A percentile compares a stretch with the other conserved stretches of the same genome.
phyloP scores from a whole-genome alignment of 1,139 yeast species.

The Geotrichum fermentans region DNA sequence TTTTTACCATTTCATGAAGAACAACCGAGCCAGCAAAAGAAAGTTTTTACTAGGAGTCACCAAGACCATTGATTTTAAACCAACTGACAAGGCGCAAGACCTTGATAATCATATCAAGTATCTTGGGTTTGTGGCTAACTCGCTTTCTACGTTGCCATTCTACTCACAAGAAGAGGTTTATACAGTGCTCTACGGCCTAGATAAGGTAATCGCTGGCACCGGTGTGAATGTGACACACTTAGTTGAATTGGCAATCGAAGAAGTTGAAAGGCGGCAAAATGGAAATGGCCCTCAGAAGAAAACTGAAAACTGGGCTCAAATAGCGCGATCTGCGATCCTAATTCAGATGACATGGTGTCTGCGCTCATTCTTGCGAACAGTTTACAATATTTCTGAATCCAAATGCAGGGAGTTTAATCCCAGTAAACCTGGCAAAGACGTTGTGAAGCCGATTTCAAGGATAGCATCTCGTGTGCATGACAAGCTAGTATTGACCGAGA shows the following conservation, averaged over 20 bases:
- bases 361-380: conserved; percentile 20
- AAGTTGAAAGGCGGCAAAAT: conserved; percentile 2
- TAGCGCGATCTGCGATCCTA: conserved; percentile 15
- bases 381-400: conserved; percentile 22
- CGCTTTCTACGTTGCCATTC: conserved; percentile 42
- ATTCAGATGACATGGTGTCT: conserved; percentile 20
- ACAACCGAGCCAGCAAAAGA: conserved; percentile 44
- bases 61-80: conserved; percentile 37
- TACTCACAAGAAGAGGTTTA: conserved; percentile 44
- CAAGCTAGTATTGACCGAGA: neutral
- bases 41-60: conserved; percentile 43
- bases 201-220: conserved; percentile 32
- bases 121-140: conserved; percentile 40
- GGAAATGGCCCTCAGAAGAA: neutral
- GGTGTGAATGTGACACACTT: conserved; percentile 40
- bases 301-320: conserved; percentile 13
- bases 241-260: conserved; percentile 17
- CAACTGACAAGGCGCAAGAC: conserved; percentile 21
- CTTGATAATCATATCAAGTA: conserved; percentile 31
- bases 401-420: conserved; percentile 21
- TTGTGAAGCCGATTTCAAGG: conserved; percentile 19
- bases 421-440: conserved; percentile 21
- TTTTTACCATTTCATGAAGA: conserved; percentile 45
- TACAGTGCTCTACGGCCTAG: conserved; percentile 31
- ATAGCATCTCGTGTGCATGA: conserved; percentile 10